Base-by-base conservation (phyloP, 805 yeast genomes). In the Yarrowia bubula region DNA sequence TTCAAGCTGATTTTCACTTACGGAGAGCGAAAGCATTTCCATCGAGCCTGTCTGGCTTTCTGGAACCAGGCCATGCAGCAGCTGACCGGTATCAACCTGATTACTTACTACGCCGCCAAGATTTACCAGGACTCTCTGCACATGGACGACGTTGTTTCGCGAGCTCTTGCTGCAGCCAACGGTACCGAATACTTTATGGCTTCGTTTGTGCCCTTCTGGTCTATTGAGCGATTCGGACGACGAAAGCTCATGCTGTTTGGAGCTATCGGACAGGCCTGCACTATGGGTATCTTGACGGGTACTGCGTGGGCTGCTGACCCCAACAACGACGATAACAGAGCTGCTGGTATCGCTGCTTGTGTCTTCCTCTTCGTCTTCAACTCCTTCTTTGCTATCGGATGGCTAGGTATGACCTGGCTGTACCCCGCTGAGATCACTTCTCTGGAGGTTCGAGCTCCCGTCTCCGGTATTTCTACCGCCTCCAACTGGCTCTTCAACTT, bases 61-160 rank as follows among this genome's bases (percentile, higher is more conserved):
- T 78, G 8, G 70, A 63, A 66, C 64, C 79, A 84, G 69, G 55
- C 68, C 67, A 79, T 90, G 72, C 98, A 93, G 76, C 98, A 92
- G 77, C 85, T 90, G 72, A 85, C 96, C 8, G 98, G 98, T 65
- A 86, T 91, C 68, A 92, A 92, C 78, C 90, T 91, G 72, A 88
- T 91, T 65, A 90, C 92, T 74, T 92, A 92, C 78, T 92, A 88
- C 75, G 96, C 96, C 50, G 91, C 93, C 22, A 83, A 86, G 68
- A 89, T 92, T 75, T 90, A 91, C 75, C 83, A 84, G 64, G 80
- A 77, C 67, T 82, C 91, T 1, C 53, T 69, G 6, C 96, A 96
- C 31, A 74, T 80, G 68, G 39, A 31, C 50, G 51, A 43, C n/a
- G 39, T 57, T 28, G 63, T 69, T 14, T 47, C 71, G 8, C 65